Base-by-base conservation (phyloP, 208 protist species). In the Phytomonas sp. region DNA sequence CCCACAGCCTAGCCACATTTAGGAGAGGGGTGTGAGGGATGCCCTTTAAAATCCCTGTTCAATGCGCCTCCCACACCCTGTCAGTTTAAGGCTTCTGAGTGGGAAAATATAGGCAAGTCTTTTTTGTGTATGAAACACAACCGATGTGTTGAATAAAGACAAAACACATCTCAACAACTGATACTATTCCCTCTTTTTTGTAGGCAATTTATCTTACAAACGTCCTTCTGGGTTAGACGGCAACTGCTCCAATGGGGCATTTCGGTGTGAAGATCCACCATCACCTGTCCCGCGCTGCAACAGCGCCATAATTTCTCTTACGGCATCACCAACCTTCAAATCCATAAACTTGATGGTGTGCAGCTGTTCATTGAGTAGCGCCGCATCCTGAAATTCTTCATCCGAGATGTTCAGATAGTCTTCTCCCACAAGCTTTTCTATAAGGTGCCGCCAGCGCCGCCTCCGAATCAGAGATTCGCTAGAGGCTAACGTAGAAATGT, bases 271-370 rank as follows among this genome's bases (percentile, higher is more conserved):
- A 0, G 89, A 91, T 4, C 79, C 76, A 49, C 75, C 74, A 26
- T 31, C 60, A 11, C 76, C 80, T 1, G 82, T 79, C 32, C 86
- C 79, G 8, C 82, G 84, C 74, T 89, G 76, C 40, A 89, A 65
- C 14, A 88, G 52, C 42, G 86, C 77, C 74, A 94, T 60, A 33
- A 94, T 89, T 68, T 94, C 89, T 26, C 83, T 72, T 66, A 92
- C 79, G 26, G 86, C 86, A 69, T 95, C 90, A 29, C 90, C 90
- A 37, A 95, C 76, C 75, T 93, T 93, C 56, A 93, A 60, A 69
- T 95, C 90, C 67, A 93, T 83, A 65, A 95, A 93, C 70, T 95
- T 95, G 29, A 92, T 76, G 12, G 87, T 92, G 78, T 93, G 90
- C 52, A 95, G 78, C 73, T 95, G 87, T 37, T 83, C 66, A 60